Base-by-base conservation (phyloP, 2,329 filamentous ascomycete species). In the Cephalotrichum gorgonifer region DNA sequence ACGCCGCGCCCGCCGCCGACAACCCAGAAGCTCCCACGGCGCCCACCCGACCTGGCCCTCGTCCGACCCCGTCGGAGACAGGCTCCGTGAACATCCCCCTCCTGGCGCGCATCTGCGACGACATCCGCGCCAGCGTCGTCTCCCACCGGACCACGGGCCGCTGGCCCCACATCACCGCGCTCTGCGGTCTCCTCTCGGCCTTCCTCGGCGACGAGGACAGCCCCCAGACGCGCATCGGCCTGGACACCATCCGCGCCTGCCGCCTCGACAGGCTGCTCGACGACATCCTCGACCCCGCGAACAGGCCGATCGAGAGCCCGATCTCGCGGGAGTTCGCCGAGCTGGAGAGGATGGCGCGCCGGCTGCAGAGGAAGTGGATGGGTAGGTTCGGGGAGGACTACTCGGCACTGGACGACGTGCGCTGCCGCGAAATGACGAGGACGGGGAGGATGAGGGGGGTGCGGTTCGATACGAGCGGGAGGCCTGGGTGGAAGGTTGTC, bases 301-400 rank as follows among this genome's bases (percentile, higher is more conserved):
- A 61, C 39, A 55, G 58, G 8, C 58, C 58, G 12, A 49, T 49
- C 1, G 59, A 59, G 7, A 52, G 59, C 14, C 56, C 60, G 11
- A 56, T 56, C 4, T 17, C 30, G 22, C 26, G 43, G 4, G 58
- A 61, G 47, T 63, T 65, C 50, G 58, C 60, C 17, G 57, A 61
- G 23, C 63, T 70, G 50, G 55, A 63, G 20, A 54, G 59, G 6
- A 57, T 65, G 31, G 71, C 65, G 12, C 64, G 67, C 50, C 59
- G 56, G 33, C 54, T 76, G 43, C 64, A 69, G 51, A 61, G 62
- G n/a, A 52, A 58, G 33, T 76, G 73, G 74, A 58, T 65, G 43
- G 55, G 58, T 7, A 63, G 73, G 4, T 75, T 74, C 54, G 60
- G 63, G 35, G 66, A 68, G n/a, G 55, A 62, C 6, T 74, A 70